Evolutionary conservation across 2,329 filamentous ascomycete genomes (phyloP).

Genomic region (Aspergillus felis): DNA sequence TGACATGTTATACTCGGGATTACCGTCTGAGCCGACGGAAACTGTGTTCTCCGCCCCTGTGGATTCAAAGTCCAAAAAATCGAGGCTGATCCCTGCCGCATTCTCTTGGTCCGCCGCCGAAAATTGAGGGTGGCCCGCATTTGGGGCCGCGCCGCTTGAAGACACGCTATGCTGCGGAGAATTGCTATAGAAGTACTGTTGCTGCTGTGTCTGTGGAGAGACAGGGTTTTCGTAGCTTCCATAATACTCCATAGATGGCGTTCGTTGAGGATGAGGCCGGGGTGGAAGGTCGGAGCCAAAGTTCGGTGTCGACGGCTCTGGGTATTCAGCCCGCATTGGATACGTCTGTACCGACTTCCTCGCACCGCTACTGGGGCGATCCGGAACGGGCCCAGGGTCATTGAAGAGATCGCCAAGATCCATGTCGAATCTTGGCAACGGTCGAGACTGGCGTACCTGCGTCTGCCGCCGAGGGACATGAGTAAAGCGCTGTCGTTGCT

Average conservation of each 20-base stretch:
- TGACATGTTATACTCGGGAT: constrained; percentile 25
- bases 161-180: constrained; percentile 34
- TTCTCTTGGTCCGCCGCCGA: constrained; percentile 20
- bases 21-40: constrained; percentile 24
- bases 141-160: constrained; percentile 23
- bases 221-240: constrained; percentile 34
- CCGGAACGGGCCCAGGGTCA: constrained; percentile 39
- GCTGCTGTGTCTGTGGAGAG: constrained; percentile 27
- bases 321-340: constrained; percentile 18
- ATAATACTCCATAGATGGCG: constrained; percentile 31
- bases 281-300: constrained; percentile 20
- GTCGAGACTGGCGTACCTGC: constrained; percentile 39
- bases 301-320: constrained; percentile 21
- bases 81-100: constrained; percentile 43
- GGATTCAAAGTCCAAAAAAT: constrained; percentile 53
- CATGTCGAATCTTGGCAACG: constrained; percentile 57
- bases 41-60: constrained; percentile 26
- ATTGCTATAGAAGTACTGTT: constrained; percentile 31
- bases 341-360: constrained; percentile 25
- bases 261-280: constrained; percentile 23
- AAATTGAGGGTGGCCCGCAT: constrained; percentile 22
- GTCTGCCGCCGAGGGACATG: constrained; percentile 28
- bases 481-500: constrained; percentile 19
- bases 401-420: constrained; percentile 51
- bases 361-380: constrained; percentile 27